Evolutionary conservation across 148 eudicot species (phyloP).

Genomic region (Cornus florida): DNA sequence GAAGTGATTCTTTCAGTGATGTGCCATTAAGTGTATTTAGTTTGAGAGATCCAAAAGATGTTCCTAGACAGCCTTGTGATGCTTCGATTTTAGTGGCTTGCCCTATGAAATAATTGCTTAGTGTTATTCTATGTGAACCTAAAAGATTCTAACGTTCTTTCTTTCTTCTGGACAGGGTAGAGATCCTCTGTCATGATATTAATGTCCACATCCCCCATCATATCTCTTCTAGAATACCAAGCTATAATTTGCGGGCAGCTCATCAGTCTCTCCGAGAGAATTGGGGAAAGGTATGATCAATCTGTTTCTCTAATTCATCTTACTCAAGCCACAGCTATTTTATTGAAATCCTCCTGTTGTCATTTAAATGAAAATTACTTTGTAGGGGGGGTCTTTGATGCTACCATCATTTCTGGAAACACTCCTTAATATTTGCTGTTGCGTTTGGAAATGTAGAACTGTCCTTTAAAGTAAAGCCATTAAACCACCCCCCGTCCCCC

Average conservation of each 20-base stretch:
- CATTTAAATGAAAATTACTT: background rate
- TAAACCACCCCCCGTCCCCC: background rate
- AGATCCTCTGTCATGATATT: conserved; percentile 84
- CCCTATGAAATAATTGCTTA: background rate
- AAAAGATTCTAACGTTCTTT: background rate
- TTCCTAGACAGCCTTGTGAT: too few species aligned
- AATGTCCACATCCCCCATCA: conserved; percentile 96
- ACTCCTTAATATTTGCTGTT: background rate
- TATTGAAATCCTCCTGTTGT: background rate
- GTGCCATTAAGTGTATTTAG: background rate
- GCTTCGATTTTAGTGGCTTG: background rate
- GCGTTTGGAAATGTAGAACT: background rate
- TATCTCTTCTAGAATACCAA: conserved; percentile 85
- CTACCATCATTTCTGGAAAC: background rate
- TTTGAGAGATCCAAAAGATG: background rate
- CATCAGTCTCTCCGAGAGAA: conserved; percentile 75
- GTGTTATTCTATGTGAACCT: background rate
- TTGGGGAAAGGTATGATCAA: conserved; percentile 79
- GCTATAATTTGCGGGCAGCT: conserved; percentile 89
- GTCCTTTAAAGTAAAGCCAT: too few species aligned
- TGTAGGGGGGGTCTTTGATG: background rate
- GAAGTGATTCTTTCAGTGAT: background rate
- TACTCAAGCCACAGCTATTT: background rate
- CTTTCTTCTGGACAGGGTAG: conserved; percentile 55
- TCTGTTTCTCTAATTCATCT: conserved; percentile 1